Base-by-base conservation (phyloP, 1,284 basidiomycete species). In the Vanrija sp. region DNA sequence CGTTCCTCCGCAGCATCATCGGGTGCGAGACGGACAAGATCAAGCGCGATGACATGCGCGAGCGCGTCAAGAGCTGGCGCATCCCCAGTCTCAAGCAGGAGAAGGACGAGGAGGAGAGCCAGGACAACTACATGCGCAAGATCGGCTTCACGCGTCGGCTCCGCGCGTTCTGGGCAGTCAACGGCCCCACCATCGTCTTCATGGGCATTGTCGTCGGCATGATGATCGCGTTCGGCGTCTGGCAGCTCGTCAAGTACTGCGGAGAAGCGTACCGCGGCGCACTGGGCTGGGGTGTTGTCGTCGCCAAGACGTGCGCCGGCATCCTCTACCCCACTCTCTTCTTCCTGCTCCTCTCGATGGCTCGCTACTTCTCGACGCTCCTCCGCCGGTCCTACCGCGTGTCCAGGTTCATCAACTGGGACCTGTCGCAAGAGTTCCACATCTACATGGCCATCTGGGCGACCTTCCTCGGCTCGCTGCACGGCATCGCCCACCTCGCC, bases 221-320 rank as follows among this genome's bases (percentile, higher is more conserved):
- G 39, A 57, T 61, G 45, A 53, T 63, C 12, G 63, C 59, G 9
- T 61, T 67, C 19, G 56, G 60, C 6, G 38, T 67, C 18, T 67
- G 65, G 65, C 63, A 67, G 50, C 41, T 57, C 6, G 52, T 67
- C 56, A 67, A 67, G 49, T 67, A 67, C 45, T 23, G 58, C 49
- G 53, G 58, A 2, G 45, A 57, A 19, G 36, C 49, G 8, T 67
- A 63, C 49, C 39, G 61, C 27, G 56, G 60, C 4, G 65, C 56
- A 14, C 55, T 67, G 6, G 65, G 65, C 25, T 67, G 63, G 63
- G 65, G 65, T 3, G 65, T 67, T 9, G 65, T 65, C 37, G 41
- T 67, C 15, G 63, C 65, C 35, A 67, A 67, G 48, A 63, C 65
- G 2, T 60, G 52, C 46, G 65, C 65, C 2, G 65, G 65, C 12